Base-by-base conservation (phyloP, 495 filamentous ascomycete genomes). In the Tuber calosporum region DNA sequence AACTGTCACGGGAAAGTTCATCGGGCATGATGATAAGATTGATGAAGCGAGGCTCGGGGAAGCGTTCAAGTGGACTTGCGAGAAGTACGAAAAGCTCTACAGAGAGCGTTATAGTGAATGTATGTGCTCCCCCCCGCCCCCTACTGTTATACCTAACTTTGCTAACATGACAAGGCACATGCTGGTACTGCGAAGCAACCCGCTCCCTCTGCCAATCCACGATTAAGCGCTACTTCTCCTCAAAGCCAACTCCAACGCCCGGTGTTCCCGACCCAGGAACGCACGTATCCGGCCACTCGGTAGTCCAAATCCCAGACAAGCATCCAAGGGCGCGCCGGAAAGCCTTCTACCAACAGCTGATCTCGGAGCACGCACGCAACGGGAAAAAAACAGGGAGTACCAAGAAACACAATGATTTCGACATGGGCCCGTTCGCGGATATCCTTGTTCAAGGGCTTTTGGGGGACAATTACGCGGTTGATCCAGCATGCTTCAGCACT, bases 151-250 rank as follows among this genome's bases (percentile, higher is more conserved):
- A 30, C 11, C 17, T 34, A 62, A 62, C 26, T 4, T 62, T 6
- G 53, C 53, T 62, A 17, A 62, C 4, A 19, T 34, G 53, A 17
- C 53, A 0, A 62, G 53, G 53, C 53, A 62, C 26, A 30, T 62
- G 53, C 53, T 62, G 53, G 53, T 62, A 62, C 53, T 62, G 53
- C 26, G 53, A 62, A 34, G 53, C 53, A 6, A 62, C 53, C 26
- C 53, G 53, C 26, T 62, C 53, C 3, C 53, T 13, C 53, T 62
- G 53, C 53, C 53, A 62, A 62, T 62, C 53, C 26, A 62, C 53
- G 11, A 62, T 62, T 13, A 62, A 62, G 13, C 53, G 53, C 13
- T 62, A 34, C 53, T 62, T 62, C 53, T 62, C 53, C 26, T 62
- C 53, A 34, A 62, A 62, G 4, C 53, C 26, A 3, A 26, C 34